A percentile compares a stretch with the other conserved stretches of the same genome.
These are phyloP conservation scores for Saprolegnia parasitica DNA, from an alignment of 352 stramenopile genomes.

Conservation along the genomic window DNA sequence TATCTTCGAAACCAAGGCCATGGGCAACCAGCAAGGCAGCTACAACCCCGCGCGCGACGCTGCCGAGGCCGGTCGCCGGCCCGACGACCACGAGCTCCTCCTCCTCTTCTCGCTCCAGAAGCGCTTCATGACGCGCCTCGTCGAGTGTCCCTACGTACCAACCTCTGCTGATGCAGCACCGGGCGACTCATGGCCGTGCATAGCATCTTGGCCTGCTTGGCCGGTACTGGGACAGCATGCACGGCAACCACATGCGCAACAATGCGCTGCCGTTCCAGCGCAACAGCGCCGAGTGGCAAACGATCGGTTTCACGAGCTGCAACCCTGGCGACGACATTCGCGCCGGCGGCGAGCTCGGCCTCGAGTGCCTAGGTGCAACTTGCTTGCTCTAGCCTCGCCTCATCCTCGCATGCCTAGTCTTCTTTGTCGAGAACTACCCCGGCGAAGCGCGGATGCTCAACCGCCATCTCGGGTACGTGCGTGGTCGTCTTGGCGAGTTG, in stretches of 20 bases:
- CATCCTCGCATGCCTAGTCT: constrained; percentile 33
- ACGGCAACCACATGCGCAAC: constrained; percentile 35
- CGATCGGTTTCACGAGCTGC: constrained; percentile 45
- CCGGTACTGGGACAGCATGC: constrained; percentile 52
- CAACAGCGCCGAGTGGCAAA: constrained; percentile 43
- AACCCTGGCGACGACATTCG: constrained; percentile 55
- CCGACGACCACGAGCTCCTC: constrained; percentile 60
- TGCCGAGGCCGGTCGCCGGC: constrained; percentile 43
- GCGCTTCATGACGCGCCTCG: constrained; percentile 47
- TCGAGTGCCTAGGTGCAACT: constrained; percentile 45
- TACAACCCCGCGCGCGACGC: constrained; percentile 21
- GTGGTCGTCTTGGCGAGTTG: not conserved
- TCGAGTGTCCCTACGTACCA: constrained; percentile 56
- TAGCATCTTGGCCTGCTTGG: constrained; percentile 58
- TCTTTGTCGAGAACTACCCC: constrained; percentile 54
- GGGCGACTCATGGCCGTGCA: not conserved
- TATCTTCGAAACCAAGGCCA: not conserved
- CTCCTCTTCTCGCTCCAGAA: constrained; percentile 58
- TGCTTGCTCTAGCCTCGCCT: not conserved
- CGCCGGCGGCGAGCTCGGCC: constrained; percentile 50
- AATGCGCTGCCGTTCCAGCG: constrained; percentile 38
- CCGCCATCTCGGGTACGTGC: constrained; percentile 43
- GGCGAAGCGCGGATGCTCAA: constrained; percentile 64
- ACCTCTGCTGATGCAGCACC: not conserved
- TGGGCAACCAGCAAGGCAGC: constrained; percentile 20